Percentiles rank a stretch among this genome's conserved stretches.
These are phyloP conservation scores for Sinapis alba DNA, from an alignment of 441 rosid genomes.

Conservation along the genomic window DNA sequence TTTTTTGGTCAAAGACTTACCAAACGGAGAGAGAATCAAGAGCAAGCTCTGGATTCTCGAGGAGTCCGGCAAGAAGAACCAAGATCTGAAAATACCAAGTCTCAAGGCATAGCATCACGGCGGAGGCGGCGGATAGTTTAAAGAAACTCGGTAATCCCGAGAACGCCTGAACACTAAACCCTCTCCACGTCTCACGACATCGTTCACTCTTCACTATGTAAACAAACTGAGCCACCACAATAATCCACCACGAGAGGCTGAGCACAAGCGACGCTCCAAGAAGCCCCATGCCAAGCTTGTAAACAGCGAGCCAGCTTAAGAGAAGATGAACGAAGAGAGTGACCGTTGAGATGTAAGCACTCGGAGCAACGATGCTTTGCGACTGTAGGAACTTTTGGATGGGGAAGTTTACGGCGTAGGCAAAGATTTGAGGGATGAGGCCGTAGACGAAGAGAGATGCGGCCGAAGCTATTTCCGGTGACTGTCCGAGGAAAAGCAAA, in stretches of 20 bases:
- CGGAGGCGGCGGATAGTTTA: conserved; percentile 33
- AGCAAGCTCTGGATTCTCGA: conserved; percentile 61
- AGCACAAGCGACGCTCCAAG: conserved; percentile 59
- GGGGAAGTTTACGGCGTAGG: conserved; percentile 61
- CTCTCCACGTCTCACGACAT: conserved; percentile 54
- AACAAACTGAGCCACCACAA: conserved; percentile 53
- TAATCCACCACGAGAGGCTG: conserved; percentile 66
- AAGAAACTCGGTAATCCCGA: conserved; percentile 48
- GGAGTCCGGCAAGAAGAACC: conserved; percentile 61
- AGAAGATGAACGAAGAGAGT: conserved; percentile 48
- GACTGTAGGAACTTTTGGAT: conserved; percentile 66
- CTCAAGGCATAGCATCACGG: conserved; percentile 69
- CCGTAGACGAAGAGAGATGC: conserved; percentile 54
- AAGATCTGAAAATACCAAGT: conserved; percentile 63
- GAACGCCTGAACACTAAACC: conserved; percentile 56
- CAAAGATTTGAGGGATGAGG: conserved; percentile 66
- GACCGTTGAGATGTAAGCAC: conserved; percentile 57
- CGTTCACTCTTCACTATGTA: conserved; percentile 51
- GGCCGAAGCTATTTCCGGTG: conserved; percentile 40
- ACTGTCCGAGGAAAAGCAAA: conserved; percentile 51
- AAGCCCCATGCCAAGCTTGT: conserved; percentile 50
- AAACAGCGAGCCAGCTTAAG: conserved; percentile 50
- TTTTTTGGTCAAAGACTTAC: conserved; percentile 34
- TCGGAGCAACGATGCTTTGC: conserved; percentile 66
- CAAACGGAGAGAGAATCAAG: conserved; percentile 67